Base-by-base conservation (phyloP, 192 early-diverging fungal species). In the Glomus cerebriforme region DNA sequence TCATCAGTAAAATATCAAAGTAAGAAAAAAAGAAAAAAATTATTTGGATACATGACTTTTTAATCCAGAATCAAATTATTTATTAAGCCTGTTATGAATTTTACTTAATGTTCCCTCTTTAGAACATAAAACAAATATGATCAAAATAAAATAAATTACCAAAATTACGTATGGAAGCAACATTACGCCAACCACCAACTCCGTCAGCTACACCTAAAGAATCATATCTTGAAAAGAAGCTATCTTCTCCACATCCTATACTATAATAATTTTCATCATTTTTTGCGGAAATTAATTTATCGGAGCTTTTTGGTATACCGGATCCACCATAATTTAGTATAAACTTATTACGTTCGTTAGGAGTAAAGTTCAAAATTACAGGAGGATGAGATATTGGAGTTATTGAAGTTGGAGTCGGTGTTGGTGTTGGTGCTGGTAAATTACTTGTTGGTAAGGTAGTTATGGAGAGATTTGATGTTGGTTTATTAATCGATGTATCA, bases 151-250 rank as follows among this genome's bases (percentile, higher is more conserved):
- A 69, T 19, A 63, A 34, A 43, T 47, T 81, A 82, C 75, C 75
- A 37, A 37, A 37, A 35, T 58, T 75, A 32, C 60, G 59, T 22
- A 74, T 71, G 7, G 19, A 13, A 66, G 43, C 9, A 54, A 43
- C 37, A 69, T 37, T 10, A 84, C 84, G 77, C 98, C 98, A 99
- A 32, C 96, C 96, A 35, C 98, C 96, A 12, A 99, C 96, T 6
- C 98, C 98, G 79, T 97, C 96, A 7, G 96, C 95, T 7, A 98
- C 96, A 22, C 97, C 96, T 26, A 99, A 79, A 3, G 94, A 90
- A 80, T 99, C 96, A 27, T 89, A 80, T 71, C 96, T 88, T 66
- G 85, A 81, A 80, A 99, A 99, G 81, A 95, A 99, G 6, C 96
- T 93, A 81, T 99, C 98, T 84, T 99, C 96, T 32, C 98, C 98